Percentiles rank a stretch among this genome's conserved stretches.
These are phyloP conservation scores for Wickerhamomyces xylosicus DNA, from an alignment of 805 yeast genomes.

Conservation along the genomic window DNA sequence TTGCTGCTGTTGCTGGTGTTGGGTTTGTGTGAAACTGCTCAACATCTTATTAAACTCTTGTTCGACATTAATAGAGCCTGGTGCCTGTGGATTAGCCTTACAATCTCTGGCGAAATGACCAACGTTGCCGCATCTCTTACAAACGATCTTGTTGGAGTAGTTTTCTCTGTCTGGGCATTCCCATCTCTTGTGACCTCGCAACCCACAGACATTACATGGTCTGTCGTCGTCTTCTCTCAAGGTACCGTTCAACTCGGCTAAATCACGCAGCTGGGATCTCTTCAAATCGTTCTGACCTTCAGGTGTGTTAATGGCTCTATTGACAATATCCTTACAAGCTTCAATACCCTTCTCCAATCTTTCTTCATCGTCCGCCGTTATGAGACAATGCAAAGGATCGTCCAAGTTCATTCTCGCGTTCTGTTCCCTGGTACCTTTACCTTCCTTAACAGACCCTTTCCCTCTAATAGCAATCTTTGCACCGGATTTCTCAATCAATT, in stretches of 20 bases:
- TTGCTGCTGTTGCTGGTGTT: slow-evolving; percentile 1
- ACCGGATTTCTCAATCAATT: slow-evolving; percentile 75
- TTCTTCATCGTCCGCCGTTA: slow-evolving; percentile 74
- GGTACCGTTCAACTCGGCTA: slow-evolving; percentile 93
- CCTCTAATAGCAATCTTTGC: slow-evolving; percentile 91
- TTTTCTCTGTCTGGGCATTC: slow-evolving; percentile 48
- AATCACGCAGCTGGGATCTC: slow-evolving; percentile 80
- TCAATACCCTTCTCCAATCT: slow-evolving; percentile 67
- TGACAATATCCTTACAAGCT: slow-evolving; percentile 64
- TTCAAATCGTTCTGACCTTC: slow-evolving; percentile 90
- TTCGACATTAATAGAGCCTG: slow-evolving; percentile 24
- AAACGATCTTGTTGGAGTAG: slow-evolving; percentile 43
- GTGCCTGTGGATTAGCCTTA: slow-evolving; percentile 18
- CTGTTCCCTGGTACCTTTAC: slow-evolving; percentile 42
- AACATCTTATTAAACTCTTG: slow-evolving; percentile 41
- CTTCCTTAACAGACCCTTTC: slow-evolving; percentile 91
- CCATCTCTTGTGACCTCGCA: slow-evolving; percentile 51
- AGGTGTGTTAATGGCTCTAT: slow-evolving; percentile 80
- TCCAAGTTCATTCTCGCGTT: slow-evolving; percentile 36
- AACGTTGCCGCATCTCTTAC: slow-evolving; percentile 66
- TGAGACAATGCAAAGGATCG: slow-evolving; percentile 83
- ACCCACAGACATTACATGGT: slow-evolving; percentile 56
- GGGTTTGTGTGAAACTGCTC: slow-evolving; percentile 28
- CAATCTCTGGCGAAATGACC: slow-evolving; percentile 93
- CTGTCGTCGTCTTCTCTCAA: slow-evolving; percentile 67